These are phyloP conservation scores for Populus davidiana DNA, from an alignment of 345 rosid species.

Conservation along the genomic window DNA sequence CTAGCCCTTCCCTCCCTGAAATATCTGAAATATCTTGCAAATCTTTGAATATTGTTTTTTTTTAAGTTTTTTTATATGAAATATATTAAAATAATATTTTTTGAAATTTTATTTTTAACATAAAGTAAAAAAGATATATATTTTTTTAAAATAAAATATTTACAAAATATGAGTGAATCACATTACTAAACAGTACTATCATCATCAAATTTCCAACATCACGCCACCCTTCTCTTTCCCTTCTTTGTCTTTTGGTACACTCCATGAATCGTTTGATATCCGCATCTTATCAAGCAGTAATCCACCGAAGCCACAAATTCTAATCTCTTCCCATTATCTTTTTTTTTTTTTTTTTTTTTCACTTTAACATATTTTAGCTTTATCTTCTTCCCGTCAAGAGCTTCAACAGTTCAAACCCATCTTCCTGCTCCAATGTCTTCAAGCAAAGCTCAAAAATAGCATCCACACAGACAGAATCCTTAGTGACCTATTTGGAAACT, in stretches of 20 bases:
- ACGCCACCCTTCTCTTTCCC: not conserved
- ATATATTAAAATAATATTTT: no score
- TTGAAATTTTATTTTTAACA: no score
- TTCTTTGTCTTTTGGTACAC: not conserved
- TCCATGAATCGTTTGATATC: not conserved
- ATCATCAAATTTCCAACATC: not conserved
- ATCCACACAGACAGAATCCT: not conserved
- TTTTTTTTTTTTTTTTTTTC: not conserved
- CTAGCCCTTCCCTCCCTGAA: no score
- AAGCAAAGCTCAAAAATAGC: not conserved
- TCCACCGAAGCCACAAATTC: not conserved
- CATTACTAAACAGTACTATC: no score
- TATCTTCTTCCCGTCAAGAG: not conserved
- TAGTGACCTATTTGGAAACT: not conserved
- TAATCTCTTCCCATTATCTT: not conserved
- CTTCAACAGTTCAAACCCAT: not conserved
- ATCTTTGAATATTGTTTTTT: no score
- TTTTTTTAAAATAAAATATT: no score
- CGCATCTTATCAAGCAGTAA: not conserved
- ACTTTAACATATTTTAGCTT: not conserved
- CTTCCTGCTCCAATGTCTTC: not conserved
- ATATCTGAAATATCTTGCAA: no score
- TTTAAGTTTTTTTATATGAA: no score
- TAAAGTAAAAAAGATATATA: no score
- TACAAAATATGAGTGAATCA: no score